These are phyloP conservation scores for Trypanosoma platydactyli DNA, from an alignment of 208 protist species.

Conservation along the genomic window DNA sequence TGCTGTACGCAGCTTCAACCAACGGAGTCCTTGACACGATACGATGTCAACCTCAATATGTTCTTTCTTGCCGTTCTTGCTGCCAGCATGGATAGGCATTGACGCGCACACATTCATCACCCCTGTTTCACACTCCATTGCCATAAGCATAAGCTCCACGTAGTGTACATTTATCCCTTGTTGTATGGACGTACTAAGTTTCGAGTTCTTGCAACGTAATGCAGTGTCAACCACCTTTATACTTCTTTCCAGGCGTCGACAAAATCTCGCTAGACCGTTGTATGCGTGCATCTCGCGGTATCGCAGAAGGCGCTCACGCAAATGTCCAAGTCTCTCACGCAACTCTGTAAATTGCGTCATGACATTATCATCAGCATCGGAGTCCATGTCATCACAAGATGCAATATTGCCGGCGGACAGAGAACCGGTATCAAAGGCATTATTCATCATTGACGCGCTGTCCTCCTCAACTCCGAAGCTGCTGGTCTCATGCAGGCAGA, in stretches of 20 bases:
- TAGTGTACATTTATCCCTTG: slow-evolving; percentile 15
- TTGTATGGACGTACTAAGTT: too few species aligned
- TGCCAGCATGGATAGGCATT: slow-evolving; percentile 4
- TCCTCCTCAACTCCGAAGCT: too few species aligned
- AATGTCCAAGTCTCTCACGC: slow-evolving; percentile 1
- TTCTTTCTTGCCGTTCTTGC: not conserved
- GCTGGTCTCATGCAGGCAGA: too few species aligned
- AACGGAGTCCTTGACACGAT: slow-evolving; percentile 50
- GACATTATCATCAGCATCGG: not conserved
- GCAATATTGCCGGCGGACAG: too few species aligned
- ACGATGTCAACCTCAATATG: slow-evolving; percentile 57
- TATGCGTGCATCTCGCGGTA: not conserved
- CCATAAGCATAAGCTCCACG: slow-evolving; percentile 34
- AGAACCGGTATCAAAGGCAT: too few species aligned
- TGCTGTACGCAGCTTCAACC: slow-evolving; percentile 62
- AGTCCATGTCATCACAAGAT: too few species aligned
- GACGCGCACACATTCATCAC: slow-evolving; percentile 41
- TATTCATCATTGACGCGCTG: too few species aligned
- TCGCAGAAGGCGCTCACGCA: slow-evolving; percentile 7
- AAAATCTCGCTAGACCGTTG: not conserved
- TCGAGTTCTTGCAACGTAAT: too few species aligned
- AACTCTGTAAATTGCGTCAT: not conserved
- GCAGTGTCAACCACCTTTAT: not conserved
- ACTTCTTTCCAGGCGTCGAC: slow-evolving; percentile 4
- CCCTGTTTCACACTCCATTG: slow-evolving; percentile 35